Percentiles rank a stretch among this genome's conserved stretches.
phyloP scores from a whole-genome alignment of 768 basidiomycete species.

The Chlorophyllum brunneum region DNA sequence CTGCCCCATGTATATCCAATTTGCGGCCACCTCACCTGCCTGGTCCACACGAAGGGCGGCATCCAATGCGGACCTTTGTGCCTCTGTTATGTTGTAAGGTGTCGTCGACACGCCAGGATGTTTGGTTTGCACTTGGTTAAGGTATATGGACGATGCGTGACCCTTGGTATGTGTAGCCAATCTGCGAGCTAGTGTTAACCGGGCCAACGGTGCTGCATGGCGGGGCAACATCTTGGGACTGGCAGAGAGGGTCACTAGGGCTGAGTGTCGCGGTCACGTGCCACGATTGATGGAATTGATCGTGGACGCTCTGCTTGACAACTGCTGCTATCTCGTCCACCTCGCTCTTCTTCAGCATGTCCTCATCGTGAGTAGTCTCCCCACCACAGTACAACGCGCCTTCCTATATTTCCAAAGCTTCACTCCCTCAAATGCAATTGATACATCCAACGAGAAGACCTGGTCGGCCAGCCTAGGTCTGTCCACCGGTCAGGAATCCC shows the following conservation, averaged over 20 bases:
- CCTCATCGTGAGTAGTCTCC: conserved; percentile 33
- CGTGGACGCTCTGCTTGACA: conserved; percentile 9
- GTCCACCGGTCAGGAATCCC: neutral
- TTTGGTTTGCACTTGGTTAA: conserved; percentile 28
- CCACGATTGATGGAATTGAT: conserved; percentile 2
- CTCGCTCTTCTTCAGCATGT: conserved; percentile 25
- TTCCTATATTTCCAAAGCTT: conserved; percentile 37
- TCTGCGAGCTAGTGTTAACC: neutral
- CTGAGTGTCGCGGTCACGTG: conserved; percentile 5
- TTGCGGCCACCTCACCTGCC: conserved; percentile 93
- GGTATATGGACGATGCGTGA: conserved; percentile 47
- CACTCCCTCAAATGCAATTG: conserved; percentile 50
- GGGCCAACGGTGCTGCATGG: neutral
- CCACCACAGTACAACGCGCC: neutral
- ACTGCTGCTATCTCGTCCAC: conserved; percentile 6
- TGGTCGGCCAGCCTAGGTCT: conserved; percentile 68
- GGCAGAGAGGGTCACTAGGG: no score
- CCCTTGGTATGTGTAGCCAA: neutral
- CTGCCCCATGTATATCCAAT: conserved; percentile 94
- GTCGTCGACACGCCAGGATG: conserved; percentile 49
- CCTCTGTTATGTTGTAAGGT: conserved; percentile 44
- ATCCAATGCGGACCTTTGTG: conserved; percentile 51
- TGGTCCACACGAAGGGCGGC: conserved; percentile 87
- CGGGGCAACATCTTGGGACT: conserved; percentile 9
- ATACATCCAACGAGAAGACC: conserved; percentile 65